Conservation (phyloP, 2,329 filamentous ascomycete species). For the Blastomyces silverae region DNA sequence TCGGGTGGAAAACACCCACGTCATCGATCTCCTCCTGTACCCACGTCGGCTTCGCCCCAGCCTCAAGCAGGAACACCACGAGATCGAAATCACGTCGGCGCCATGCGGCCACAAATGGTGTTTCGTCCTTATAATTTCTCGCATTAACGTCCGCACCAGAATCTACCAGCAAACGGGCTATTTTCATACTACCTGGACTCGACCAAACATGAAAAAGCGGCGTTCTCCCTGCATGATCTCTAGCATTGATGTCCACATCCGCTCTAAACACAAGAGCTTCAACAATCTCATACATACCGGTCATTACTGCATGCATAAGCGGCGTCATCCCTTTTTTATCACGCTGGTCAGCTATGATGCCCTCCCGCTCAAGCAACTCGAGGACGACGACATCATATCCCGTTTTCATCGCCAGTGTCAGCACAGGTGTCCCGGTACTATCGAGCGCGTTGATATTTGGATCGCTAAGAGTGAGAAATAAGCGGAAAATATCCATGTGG, state of each 20-base stretch:
- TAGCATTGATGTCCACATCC: not conserved
- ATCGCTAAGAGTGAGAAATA: not conserved
- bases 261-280: not conserved
- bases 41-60: not conserved
- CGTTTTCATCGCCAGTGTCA: not conserved
- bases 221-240: not conserved
- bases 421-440: not conserved
- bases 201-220: not conserved
- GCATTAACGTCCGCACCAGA: constrained; percentile 13
- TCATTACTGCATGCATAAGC: not conserved
- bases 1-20: not conserved
- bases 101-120: constrained; percentile 10
- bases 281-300: not conserved
- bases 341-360: not conserved
- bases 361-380: not conserved
- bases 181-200: not conserved
- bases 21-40: not conserved
- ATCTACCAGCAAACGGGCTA: not conserved
- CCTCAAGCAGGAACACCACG: not conserved
- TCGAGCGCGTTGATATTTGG: not conserved
- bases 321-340: not conserved
- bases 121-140: constrained; percentile 10
- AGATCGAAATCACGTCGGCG: not conserved
- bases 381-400: too few species aligned
- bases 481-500: not conserved